phyloP scores from a whole-genome alignment of 2,329 filamentous ascomycete genomes.

The Orbilia blumenaviensis region DNA sequence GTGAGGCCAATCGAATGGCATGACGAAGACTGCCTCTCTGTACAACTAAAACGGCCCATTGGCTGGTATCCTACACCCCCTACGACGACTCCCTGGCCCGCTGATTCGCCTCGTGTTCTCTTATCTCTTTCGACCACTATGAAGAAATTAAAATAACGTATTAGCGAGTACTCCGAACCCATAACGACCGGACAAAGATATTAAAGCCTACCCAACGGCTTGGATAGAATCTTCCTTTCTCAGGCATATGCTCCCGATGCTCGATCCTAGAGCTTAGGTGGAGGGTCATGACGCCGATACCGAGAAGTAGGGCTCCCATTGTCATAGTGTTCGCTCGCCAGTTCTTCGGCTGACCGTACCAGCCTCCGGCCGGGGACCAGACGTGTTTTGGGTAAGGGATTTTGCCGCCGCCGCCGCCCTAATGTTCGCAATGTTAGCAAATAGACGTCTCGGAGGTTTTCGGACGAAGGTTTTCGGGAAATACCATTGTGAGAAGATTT shows the following conservation, averaged over 20 bases:
- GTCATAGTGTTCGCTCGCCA: slow-evolving; percentile 92
- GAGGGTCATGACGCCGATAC: slow-evolving; percentile 74
- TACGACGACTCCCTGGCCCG: slow-evolving; percentile 17
- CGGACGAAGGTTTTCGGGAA: neutral
- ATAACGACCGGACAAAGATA: neutral
- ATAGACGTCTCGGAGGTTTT: neutral
- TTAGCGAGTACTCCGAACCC: neutral
- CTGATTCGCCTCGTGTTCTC: slow-evolving; percentile 59
- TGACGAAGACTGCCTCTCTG: neutral
- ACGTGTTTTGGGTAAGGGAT: slow-evolving; percentile 95
- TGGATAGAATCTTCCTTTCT: slow-evolving; percentile 79
- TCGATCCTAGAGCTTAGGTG: slow-evolving; percentile 79
- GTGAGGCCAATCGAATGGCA: neutral
- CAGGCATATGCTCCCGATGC: slow-evolving; percentile 77
- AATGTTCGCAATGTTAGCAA: slow-evolving; percentile 27
- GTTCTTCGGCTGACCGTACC: slow-evolving; percentile 94
- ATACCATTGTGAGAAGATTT: slow-evolving; percentile 54
- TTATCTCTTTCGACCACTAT: slow-evolving; percentile 22
- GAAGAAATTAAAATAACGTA: neutral
- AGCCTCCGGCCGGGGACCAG: slow-evolving; percentile 97
- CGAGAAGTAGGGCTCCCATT: slow-evolving; percentile 73
- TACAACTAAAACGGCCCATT: slow-evolving; percentile 4
- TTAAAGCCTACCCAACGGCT: slow-evolving; percentile 76
- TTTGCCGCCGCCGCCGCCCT: slow-evolving; percentile 78
- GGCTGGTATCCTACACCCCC: neutral